These are phyloP conservation scores for Cordyceps cicadae DNA, from an alignment of 2,329 filamentous ascomycete species.

Conservation along the genomic window DNA sequence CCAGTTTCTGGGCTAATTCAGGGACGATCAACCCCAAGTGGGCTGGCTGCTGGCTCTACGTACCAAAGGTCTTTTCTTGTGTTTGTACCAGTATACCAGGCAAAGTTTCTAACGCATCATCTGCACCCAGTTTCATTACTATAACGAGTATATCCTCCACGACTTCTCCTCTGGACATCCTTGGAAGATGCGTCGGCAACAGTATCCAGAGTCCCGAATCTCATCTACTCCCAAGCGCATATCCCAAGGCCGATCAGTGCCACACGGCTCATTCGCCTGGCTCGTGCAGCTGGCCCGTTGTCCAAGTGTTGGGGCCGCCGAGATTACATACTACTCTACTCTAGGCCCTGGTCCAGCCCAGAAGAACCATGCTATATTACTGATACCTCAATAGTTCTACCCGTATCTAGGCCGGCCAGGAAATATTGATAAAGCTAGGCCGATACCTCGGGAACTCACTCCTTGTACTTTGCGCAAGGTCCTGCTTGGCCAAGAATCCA, in stretches of 20 bases:
- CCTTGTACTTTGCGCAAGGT: neutral
- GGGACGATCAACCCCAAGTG: neutral
- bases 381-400: no score
- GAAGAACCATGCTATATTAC: neutral
- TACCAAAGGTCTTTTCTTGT: neutral
- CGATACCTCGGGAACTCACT: neutral
- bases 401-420: neutral
- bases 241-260: neutral
- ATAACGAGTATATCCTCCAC: neutral
- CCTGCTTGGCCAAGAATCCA: neutral
- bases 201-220: neutral
- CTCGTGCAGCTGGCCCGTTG: neutral
- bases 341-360: neutral
- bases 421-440: neutral
- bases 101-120: neutral
- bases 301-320: neutral
- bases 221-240: neutral
- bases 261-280: neutral
- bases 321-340: neutral
- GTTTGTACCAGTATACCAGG: neutral
- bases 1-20: neutral
- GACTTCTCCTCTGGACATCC: neutral
- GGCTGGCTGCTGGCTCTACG: no score
- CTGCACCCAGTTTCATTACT: neutral
- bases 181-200: neutral